Evolutionary conservation across 2,329 filamentous ascomycete genomes (phyloP), one percentile per base, ranked within the genome.

Genomic region (Orbilia quercus): DNA sequence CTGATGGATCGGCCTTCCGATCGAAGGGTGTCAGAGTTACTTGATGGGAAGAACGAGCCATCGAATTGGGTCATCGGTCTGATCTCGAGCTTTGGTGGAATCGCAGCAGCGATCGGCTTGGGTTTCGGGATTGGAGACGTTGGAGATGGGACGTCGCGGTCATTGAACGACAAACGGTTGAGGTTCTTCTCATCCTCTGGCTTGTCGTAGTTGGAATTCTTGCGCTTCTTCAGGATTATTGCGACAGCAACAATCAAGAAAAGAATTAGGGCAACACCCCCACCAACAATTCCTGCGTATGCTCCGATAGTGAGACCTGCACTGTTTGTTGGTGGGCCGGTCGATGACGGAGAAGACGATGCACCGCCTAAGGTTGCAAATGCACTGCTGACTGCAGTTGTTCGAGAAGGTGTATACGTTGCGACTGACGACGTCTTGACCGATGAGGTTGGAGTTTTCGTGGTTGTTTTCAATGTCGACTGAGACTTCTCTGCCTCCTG

Each of bases 251-350:
- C 82, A 28, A 88, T 86, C 23, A 95, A 79, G 1, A 89, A 81
- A 31, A 89, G 86, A 23, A 96, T 77, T 53, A 86, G 87, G 5
- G 89, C 84, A 31, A 97, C 81, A 51, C 96, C 87, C 78, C 92
- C 93, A 79, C 97, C 88, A 4, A 90, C 91, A 74, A 97, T 86
- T 72, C 95, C 95, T 45, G 92, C 93, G 73, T 74, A 74, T 44
- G 70, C 70, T 14, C 70, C 70, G 31, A 74, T 69, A 23, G 70
- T 67, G 18, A 74, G 22, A 4, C 70, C 70, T 23, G 69, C 69
- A 34, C 69, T 73, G 55, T 73, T 73, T 2, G 60, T 73, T 20
- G 67, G 31, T 12, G 69, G 23, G 1, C 50, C 48, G 12, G 69
- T 45, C 7, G 47, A 45, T 12, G 69, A 38, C 12, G 54, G 38